Base-by-base conservation (phyloP, 2,329 filamentous ascomycete species). In the Madurella mycetomatis region DNA sequence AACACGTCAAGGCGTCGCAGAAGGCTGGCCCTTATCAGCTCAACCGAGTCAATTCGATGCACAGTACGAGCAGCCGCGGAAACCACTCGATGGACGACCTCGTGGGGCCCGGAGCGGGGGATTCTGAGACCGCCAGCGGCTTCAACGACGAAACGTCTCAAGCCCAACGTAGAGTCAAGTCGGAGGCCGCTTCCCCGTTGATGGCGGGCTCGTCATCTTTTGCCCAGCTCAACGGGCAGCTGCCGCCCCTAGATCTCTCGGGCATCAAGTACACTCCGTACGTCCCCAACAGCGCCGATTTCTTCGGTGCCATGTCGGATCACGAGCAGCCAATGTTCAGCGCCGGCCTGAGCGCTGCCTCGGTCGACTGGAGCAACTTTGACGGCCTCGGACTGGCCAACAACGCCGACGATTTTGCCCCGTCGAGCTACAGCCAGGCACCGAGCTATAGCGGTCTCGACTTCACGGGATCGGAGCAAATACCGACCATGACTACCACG, bases 1-100 rank as follows among this genome's bases (percentile, higher is more conserved):
- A 84, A 71, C 80, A 81, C 68, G 76, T 78, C 63, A 81, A 81
- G 60, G 76, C 78, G 32, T 77, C 81, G 31, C 82, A 85, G 60
- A 84, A 85, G 67, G 79, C 76, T 61, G 80, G 80, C 32, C 82
- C 84, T 17, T 86, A 86, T 61, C 77, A 79, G 55, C 75, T 85
- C 41, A 79, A 73, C 65, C 77, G 82, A 54, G 79, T 79, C 59
- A 80, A 82, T 69, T 80, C 81, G 17, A 73, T 81, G 59, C 77
- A 81, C 68, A 75, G 81, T 69, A 69, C 74, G 53, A 70, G 74
- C 66, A 76, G 76, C 66, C 64, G 80, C 40, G 74, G 74, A 18
- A 74, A 73, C 50, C 69, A 73, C 58, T 79, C 76, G 34, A 67
- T 75, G 50, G 76, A 78, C 55, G 73, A 71, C 56, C 65, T 77